Percentiles rank a stretch among this genome's conserved stretches.
Evolutionary conservation across 2,329 filamentous ascomycete genomes (phyloP).

Genomic region (Aspergillus eucalypticola): DNA sequence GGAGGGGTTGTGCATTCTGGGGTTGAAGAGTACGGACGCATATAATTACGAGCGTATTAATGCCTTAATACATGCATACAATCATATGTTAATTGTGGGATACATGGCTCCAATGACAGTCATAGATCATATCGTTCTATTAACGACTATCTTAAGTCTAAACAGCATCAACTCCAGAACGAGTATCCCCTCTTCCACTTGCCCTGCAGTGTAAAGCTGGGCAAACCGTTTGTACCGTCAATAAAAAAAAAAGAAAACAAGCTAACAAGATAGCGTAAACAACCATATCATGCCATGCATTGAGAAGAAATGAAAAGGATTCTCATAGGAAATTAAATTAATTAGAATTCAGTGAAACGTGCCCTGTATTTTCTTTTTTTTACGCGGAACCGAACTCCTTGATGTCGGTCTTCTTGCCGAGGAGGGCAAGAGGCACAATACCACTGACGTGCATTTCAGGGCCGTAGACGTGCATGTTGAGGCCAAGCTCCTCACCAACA

Average conservation of each 20-base stretch:
- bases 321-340: slow-evolving; percentile 27
- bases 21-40: too few species aligned
- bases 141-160: slow-evolving; percentile 18
- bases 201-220: slow-evolving; percentile 10
- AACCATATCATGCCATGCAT: slow-evolving; percentile 43
- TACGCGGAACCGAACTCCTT: slow-evolving; percentile 58
- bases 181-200: slow-evolving; percentile 19
- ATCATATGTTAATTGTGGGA: too few species aligned
- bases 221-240: slow-evolving; percentile 27
- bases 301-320: slow-evolving; percentile 35
- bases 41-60: too few species aligned
- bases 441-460: slow-evolving; percentile 87
- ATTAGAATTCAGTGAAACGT: slow-evolving; percentile 22
- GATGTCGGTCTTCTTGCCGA: slow-evolving; percentile 60
- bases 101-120: neutral
- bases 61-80: neutral
- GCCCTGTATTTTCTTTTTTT: slow-evolving; percentile 9
- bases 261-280: slow-evolving; percentile 20
- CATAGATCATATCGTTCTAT: slow-evolving; percentile 17
- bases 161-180: slow-evolving; percentile 14
- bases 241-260: slow-evolving; percentile 16
- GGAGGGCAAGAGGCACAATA: slow-evolving; percentile 89
- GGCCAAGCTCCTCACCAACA: slow-evolving; percentile 87
- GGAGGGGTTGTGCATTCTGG: too few species aligned
- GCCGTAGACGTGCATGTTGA: slow-evolving; percentile 90